phyloP scores from a whole-genome alignment of 2,329 filamentous ascomycete species.

The Cadophora malorum region DNA sequence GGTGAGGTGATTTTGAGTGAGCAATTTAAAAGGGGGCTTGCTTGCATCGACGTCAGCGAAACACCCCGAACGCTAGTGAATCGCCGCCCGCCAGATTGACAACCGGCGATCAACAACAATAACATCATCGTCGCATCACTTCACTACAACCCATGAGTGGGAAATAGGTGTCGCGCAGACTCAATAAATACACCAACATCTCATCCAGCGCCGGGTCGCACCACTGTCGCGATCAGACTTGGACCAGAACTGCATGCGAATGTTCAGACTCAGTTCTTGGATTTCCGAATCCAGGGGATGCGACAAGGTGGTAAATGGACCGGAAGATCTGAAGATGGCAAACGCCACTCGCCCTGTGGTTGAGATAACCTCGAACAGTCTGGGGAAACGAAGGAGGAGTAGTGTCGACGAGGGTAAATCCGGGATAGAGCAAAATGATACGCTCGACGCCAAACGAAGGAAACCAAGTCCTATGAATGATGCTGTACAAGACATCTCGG shows the following conservation, averaged over 20 bases:
- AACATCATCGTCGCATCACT: conserved; percentile 11
- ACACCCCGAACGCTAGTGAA: conserved; percentile 19
- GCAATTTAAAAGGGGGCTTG: conserved; percentile 21
- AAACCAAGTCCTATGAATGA: conserved; percentile 41
- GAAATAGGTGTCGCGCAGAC: conserved; percentile 22
- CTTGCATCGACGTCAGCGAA: conserved; percentile 31
- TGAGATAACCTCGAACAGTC: conserved; percentile 31
- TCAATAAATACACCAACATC: conserved; percentile 21
- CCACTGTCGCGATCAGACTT: conserved; percentile 9
- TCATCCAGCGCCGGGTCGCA: conserved; percentile 29
- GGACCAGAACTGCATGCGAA: conserved; percentile 51
- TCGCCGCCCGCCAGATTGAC: conserved; percentile 18
- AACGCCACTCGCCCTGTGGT: conserved; percentile 37
- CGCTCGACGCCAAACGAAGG: conserved; percentile 42
- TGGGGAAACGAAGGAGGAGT: conserved; percentile 42
- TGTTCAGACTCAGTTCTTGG: conserved; percentile 65
- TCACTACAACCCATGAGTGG: conserved; percentile 22
- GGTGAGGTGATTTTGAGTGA: conserved; percentile 9
- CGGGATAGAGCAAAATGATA: conserved; percentile 27
- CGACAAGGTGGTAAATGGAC: conserved; percentile 55
- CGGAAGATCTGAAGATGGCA: conserved; percentile 51
- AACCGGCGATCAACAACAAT: conserved; percentile 25
- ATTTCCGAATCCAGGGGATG: conserved; percentile 63
- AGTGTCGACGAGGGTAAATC: conserved; percentile 30
- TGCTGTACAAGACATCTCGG: not conserved